Base-by-base conservation (phyloP, 495 filamentous ascomycete species). In the Sordaria brevicollis region DNA sequence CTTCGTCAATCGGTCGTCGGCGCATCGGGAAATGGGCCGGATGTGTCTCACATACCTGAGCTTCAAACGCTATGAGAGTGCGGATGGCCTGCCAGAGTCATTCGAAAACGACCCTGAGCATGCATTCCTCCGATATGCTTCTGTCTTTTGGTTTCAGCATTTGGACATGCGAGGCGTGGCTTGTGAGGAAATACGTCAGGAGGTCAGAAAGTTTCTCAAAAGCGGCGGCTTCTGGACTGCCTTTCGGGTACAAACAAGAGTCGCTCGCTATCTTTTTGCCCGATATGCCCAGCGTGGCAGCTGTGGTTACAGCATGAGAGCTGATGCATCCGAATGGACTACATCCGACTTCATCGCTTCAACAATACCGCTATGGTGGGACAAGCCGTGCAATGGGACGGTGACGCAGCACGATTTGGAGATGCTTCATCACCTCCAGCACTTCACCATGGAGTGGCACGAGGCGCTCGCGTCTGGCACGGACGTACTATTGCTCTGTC, bases 141-240 rank as follows among this genome's bases (percentile, higher is more conserved):
- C 67, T 33, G 67, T 68, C n/a, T 68, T 68, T 41, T 68, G 67
- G 37, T 68, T 68, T 19, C 67, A 68, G 37, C 67, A 68, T 19
- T 36, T 68, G 35, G 41, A 68, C 4, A 17, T 31, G 31, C 31
- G 25, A 19, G 67, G 31, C 10, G n/a, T 25, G 21, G 35, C 67
- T 15, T 31, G 35, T 17, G 35, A 19, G 41, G 67, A 39, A 21
- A 25, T 68, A 0, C 34, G 67, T 15, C 35, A 11, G 6, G 67
- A 68, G 31, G 35, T 68, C 6, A 35, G 67, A 29, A 17, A 10
- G 1, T 68, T 68, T 68, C 37, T 68, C 41, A n/a, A 36, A 19
- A 68, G 67, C 31, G 29, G 10, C 11, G 31, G 3, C 7, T 21
- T 68, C 4, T 68, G 67, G 67, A 33, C 35, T 29, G 37, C 35